Conservation (phyloP, 2,329 filamentous ascomycete genomes). For the Paracoccidioides lutzii region DNA sequence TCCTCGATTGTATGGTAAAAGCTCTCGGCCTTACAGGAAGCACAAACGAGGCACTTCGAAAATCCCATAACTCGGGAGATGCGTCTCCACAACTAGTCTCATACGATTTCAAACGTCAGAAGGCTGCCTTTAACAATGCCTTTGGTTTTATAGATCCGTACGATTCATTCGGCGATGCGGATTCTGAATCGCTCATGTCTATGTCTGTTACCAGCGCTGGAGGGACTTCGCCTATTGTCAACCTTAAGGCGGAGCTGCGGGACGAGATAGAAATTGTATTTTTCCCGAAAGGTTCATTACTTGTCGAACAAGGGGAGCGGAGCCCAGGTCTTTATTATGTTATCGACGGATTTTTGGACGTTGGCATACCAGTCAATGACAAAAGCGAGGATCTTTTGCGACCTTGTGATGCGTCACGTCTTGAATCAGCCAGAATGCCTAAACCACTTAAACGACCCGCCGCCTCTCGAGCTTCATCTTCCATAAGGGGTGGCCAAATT, state of each 20-base stretch:
- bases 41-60: slow-evolving; percentile 50
- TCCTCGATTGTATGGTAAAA: slow-evolving; percentile 92
- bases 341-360: slow-evolving; percentile 90
- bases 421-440: slow-evolving; percentile 27
- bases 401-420: slow-evolving; percentile 17
- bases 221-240: slow-evolving; percentile 49
- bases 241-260: slow-evolving; percentile 64
- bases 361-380: slow-evolving; percentile 68
- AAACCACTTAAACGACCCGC: slow-evolving; percentile 36
- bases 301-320: slow-evolving; percentile 94
- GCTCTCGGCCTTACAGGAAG: slow-evolving; percentile 66
- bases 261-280: slow-evolving; percentile 95
- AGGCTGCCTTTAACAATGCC: slow-evolving; percentile 69
- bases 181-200: slow-evolving; percentile 69
- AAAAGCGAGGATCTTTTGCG: slow-evolving; percentile 33
- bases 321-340: slow-evolving; percentile 96
- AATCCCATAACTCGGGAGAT: slow-evolving; percentile 59
- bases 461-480: slow-evolving; percentile 25
- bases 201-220: slow-evolving; percentile 53
- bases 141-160: slow-evolving; percentile 85
- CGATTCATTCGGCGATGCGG: slow-evolving; percentile 59
- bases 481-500: slow-evolving; percentile 17
- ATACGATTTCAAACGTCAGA: slow-evolving; percentile 68
- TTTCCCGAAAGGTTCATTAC: slow-evolving; percentile 84
- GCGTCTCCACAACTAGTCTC: slow-evolving; percentile 75